Conservation (phyloP, 208 protist species). For the Trypanosoma cruzi region DNA sequence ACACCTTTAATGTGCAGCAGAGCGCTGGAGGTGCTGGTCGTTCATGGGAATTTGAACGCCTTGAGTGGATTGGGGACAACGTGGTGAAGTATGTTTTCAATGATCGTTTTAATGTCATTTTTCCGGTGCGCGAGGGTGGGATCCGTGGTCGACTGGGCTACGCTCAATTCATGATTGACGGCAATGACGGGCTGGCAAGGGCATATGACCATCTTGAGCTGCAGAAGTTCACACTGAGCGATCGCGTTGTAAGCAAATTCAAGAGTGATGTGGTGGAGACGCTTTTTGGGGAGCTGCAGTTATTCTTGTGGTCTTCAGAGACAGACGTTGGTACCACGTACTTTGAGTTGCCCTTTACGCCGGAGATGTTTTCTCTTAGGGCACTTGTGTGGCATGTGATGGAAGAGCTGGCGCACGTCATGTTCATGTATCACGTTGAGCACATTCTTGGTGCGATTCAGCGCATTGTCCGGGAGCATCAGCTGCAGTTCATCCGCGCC, state of each 20-base stretch:
- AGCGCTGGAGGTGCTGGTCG: conserved; percentile 42
- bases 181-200: conserved; percentile 86
- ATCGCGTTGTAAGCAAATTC: conserved; percentile 89
- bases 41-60: conserved; percentile 88
- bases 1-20: conserved; percentile 74
- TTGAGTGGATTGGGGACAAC: conserved; percentile 88
- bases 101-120: conserved; percentile 63
- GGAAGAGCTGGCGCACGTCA: conserved; percentile 82
- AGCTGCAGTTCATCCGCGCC: conserved; percentile 68
- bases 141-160: conserved; percentile 67
- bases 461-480: conserved; percentile 70
- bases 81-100: conserved; percentile 90
- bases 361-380: conserved; percentile 62
- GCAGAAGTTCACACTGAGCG: conserved; percentile 67
- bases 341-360: conserved; percentile 60
- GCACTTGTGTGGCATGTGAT: conserved; percentile 77
- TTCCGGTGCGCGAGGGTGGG: conserved; percentile 70
- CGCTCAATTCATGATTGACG: conserved; percentile 88
- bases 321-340: conserved; percentile 49
- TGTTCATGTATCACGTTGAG: conserved; percentile 85
- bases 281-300: conserved; percentile 87
- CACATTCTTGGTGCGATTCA: conserved; percentile 59
- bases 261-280: conserved; percentile 92
- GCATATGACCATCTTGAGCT: conserved; percentile 86
- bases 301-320: conserved; percentile 80